Percentiles rank a stretch among this genome's conserved stretches.
phyloP scores from a whole-genome alignment of 768 basidiomycete genomes.

The Rhodotorula diobovata region DNA sequence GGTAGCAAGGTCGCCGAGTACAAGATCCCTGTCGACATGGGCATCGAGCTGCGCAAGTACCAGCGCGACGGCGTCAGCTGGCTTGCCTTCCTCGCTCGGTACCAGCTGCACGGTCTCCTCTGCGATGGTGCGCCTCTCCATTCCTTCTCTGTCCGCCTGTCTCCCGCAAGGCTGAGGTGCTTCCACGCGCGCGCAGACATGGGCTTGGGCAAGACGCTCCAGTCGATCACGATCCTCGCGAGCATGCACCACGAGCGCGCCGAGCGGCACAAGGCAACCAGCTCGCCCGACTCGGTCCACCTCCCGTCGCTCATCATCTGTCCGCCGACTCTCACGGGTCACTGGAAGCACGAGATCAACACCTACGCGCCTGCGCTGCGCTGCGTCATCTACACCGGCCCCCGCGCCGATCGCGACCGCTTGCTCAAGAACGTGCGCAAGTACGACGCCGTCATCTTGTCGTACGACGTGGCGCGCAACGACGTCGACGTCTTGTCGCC shows the following conservation, averaged over 20 bases:
- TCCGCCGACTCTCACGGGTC: conserved; percentile 93
- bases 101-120: conserved; percentile 93
- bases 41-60: conserved; percentile 91
- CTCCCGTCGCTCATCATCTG: conserved; percentile 92
- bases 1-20: conserved; percentile 92
- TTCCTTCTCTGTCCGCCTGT: background rate
- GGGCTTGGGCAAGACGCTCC: conserved; percentile 96
- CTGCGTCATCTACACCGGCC: conserved; percentile 84
- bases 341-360: conserved; percentile 96
- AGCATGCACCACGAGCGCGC: conserved; percentile 87
- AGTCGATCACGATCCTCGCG: conserved; percentile 93
- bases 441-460: conserved; percentile 90
- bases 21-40: conserved; percentile 74
- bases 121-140: conserved; percentile 71
- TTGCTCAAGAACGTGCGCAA: conserved; percentile 62
- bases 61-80: conserved; percentile 98
- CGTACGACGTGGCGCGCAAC: conserved; percentile 95
- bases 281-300: conserved; percentile 71
- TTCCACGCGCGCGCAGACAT: conserved; percentile 66
- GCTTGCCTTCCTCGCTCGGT: conserved; percentile 96
- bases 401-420: conserved; percentile 69
- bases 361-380: conserved; percentile 82
- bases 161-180: background rate
- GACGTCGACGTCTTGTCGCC: conserved; percentile 72
- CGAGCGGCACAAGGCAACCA: conserved; percentile 61